These are phyloP conservation scores for Sporothrix euskadiensis DNA, from an alignment of 2,329 filamentous ascomycete genomes.

Conservation along the genomic window DNA sequence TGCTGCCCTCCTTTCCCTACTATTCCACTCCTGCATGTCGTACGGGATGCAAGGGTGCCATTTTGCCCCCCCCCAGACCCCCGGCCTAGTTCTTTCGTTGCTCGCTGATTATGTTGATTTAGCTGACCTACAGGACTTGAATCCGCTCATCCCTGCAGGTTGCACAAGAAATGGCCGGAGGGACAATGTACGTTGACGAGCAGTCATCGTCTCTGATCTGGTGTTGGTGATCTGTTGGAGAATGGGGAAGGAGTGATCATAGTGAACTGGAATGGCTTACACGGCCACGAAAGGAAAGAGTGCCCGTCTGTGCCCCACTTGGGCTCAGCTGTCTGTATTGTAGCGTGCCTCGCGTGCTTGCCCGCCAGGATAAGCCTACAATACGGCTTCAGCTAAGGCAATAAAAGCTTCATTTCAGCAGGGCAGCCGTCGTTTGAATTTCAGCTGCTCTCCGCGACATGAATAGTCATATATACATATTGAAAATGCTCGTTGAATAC, in stretches of 20 bases:
- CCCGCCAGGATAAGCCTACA: background rate
- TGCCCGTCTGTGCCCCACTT: background rate
- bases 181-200: background rate
- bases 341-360: background rate
- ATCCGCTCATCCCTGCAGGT: conserved; percentile 6
- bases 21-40: background rate
- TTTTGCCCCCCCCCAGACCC: background rate
- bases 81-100: background rate
- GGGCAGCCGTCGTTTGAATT: background rate
- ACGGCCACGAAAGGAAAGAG: conserved; percentile 4
- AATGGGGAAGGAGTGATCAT: background rate
- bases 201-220: background rate
- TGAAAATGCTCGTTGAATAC: background rate
- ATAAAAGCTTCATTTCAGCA: background rate
- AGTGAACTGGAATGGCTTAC: background rate
- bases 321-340: background rate
- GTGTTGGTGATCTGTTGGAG: background rate
- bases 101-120: background rate
- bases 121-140: background rate
- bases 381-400: background rate
- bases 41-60: conserved; percentile 19
- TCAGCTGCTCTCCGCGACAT: background rate
- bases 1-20: background rate
- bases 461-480: background rate
- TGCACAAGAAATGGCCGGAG: conserved; percentile 7